These are phyloP conservation scores for Pyropia haitanensis DNA, from an alignment of 23 red algal species.

Conservation along the genomic window DNA sequence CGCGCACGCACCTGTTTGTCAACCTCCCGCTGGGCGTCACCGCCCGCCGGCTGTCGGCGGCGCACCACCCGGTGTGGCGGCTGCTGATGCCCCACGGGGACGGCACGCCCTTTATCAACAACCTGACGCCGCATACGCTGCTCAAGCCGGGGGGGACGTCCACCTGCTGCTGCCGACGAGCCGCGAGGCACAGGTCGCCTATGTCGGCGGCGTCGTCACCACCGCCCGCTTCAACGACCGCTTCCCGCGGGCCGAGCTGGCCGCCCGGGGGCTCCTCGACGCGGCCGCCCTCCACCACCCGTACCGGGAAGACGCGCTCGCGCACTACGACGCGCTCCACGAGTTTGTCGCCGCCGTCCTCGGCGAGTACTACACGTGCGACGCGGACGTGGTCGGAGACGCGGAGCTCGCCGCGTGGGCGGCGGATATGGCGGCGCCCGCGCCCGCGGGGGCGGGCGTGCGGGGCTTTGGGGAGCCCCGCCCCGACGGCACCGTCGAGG, in stretches of 20 bases:
- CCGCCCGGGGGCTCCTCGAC: constrained; percentile 5
- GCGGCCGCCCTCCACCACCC: neutral
- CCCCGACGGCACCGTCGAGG: no score
- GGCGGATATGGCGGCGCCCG: neutral
- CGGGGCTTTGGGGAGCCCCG: no score
- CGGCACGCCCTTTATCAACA: constrained; percentile 20
- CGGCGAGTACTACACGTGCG: constrained; percentile 11
- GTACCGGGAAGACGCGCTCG: constrained; percentile 18
- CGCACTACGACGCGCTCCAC: constrained; percentile 3
- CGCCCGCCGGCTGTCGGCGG: constrained; percentile 1
- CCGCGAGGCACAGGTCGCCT: no score
- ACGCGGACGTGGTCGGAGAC: constrained; percentile 7
- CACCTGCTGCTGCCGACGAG: constrained; percentile 3
- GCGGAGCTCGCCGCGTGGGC: constrained; percentile 5
- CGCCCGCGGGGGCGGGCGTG: neutral
- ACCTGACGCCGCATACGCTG: constrained; percentile 8
- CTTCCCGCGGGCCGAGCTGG: constrained; percentile 13
- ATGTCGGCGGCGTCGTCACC: no score
- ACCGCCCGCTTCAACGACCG: constrained; percentile 15
- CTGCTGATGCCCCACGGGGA: constrained; percentile 19
- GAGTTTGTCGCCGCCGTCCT: constrained; percentile 5
- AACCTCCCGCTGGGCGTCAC: constrained; percentile 8
- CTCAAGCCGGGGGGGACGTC: constrained; percentile 4
- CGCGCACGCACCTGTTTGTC: constrained; percentile 12
- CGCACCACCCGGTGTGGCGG: constrained; percentile 4